Evolutionary conservation across 2,329 filamentous ascomycete genomes (phyloP).

Genomic region (Neoascochyta sp.): DNA sequence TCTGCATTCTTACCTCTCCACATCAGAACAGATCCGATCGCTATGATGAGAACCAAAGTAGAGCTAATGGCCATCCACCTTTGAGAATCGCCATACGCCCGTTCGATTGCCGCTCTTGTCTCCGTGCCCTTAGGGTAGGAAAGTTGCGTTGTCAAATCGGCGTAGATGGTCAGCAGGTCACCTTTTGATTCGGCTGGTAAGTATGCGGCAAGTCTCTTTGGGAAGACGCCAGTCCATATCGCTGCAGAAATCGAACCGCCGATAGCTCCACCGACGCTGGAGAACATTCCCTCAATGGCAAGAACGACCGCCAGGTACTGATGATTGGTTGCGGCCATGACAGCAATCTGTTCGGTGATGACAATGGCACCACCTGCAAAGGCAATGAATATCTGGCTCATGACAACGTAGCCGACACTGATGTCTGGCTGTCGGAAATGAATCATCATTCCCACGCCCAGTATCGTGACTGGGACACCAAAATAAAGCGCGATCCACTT

Average conservation of each 20-base stretch:
- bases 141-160: conserved; percentile 52
- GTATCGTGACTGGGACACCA: conserved; percentile 22
- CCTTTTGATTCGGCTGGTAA: conserved; percentile 46
- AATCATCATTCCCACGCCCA: conserved; percentile 33
- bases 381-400: conserved; percentile 35
- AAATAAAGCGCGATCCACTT: conserved; percentile 22
- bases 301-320: conserved; percentile 23
- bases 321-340: conserved; percentile 21
- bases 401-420: conserved; percentile 33
- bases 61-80: conserved; percentile 29
- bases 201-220: conserved; percentile 42
- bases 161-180: conserved; percentile 44
- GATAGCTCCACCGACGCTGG: conserved; percentile 50
- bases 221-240: conserved; percentile 60
- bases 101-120: conserved; percentile 41
- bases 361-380: conserved; percentile 24
- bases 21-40: conserved; percentile 43
- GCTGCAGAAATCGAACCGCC: conserved; percentile 55
- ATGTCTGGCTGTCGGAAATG: conserved; percentile 29
- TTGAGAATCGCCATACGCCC: conserved; percentile 32
- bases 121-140: conserved; percentile 49
- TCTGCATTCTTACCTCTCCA: conserved; percentile 22
- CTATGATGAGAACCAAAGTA: conserved; percentile 18
- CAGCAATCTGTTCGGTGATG: conserved; percentile 25
- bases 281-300: conserved; percentile 54